These are phyloP conservation scores for Mucor plumbeus DNA, from an alignment of 371 early-diverging fungal species.

Conservation along the genomic window DNA sequence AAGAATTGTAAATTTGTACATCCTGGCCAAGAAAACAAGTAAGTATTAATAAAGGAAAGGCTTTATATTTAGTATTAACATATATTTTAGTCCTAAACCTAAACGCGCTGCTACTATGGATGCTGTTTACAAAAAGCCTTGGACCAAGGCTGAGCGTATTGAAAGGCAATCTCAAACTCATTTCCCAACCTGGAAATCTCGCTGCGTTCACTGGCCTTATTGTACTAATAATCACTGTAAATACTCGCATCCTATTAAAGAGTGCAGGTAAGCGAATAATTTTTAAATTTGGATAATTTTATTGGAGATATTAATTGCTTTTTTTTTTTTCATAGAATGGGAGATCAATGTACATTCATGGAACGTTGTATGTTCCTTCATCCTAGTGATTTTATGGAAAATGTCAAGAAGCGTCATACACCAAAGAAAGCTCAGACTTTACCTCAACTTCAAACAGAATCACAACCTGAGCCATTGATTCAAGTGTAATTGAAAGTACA, in stretches of 20 bases:
- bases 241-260: conserved; percentile 55
- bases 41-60: conserved; percentile 6
- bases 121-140: conserved; percentile 23
- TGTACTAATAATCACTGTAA: conserved; percentile 70
- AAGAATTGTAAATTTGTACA: conserved; percentile 62
- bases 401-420: conserved; percentile 11
- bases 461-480: not conserved
- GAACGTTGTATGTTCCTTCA: conserved; percentile 59
- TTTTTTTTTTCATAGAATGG: conserved; percentile 40
- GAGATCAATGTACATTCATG: conserved; percentile 49
- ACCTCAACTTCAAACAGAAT: not conserved
- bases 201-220: conserved; percentile 63
- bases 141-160: conserved; percentile 42
- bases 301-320: not conserved
- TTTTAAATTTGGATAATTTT: no score
- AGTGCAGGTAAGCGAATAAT: conserved; percentile 52
- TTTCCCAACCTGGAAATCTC: conserved; percentile 48
- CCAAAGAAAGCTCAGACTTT: not conserved
- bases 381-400: conserved; percentile 43
- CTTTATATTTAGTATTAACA: not conserved
- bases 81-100: conserved; percentile 7
- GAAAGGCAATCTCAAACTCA: conserved; percentile 46
- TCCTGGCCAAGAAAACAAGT: conserved; percentile 55
- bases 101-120: conserved; percentile 8
- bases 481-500: not conserved